Evolutionary conservation across 1,284 basidiomycete genomes (phyloP).

Genomic region (Apiotrichum mycotoxinovorans): DNA sequence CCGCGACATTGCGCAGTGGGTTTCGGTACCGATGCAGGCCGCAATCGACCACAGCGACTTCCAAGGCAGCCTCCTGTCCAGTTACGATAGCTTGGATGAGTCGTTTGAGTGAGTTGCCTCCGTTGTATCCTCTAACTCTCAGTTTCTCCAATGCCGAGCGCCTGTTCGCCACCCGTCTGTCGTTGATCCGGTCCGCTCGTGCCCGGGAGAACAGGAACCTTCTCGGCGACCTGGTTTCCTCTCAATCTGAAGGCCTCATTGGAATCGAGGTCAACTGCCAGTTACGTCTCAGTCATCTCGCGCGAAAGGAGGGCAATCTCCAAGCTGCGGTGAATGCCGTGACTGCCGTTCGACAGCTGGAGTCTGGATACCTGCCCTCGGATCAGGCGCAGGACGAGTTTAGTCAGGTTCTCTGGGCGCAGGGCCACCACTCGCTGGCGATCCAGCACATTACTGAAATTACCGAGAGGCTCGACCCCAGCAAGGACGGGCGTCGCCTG

Average conservation of each 20-base stretch:
- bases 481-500: background rate
- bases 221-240: constrained; percentile 65
- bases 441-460: constrained; percentile 61
- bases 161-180: constrained; percentile 75
- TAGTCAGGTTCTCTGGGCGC: constrained; percentile 83
- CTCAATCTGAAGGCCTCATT: constrained; percentile 57
- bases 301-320: constrained; percentile 64
- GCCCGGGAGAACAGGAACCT: constrained; percentile 54
- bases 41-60: constrained; percentile 42
- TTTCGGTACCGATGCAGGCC: constrained; percentile 22
- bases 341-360: constrained; percentile 66
- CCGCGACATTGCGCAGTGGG: constrained; percentile 58
- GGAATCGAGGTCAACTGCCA: constrained; percentile 69
- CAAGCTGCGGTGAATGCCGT: constrained; percentile 86
- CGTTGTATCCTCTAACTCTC: constrained; percentile 3
- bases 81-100: constrained; percentile 55
- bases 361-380: constrained; percentile 50
- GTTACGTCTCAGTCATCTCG: constrained; percentile 67
- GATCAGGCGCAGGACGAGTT: constrained; percentile 61
- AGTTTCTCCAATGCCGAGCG: constrained; percentile 75
- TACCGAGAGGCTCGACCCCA: background rate
- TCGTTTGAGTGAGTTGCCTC: constrained; percentile 62
- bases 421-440: constrained; percentile 77
- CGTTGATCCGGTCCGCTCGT: constrained; percentile 71
- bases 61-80: constrained; percentile 48